Percentiles rank a stretch among this genome's conserved stretches.
phyloP scores from a whole-genome alignment of 1,284 basidiomycete genomes.

The Fomitopsis schrenkii region DNA sequence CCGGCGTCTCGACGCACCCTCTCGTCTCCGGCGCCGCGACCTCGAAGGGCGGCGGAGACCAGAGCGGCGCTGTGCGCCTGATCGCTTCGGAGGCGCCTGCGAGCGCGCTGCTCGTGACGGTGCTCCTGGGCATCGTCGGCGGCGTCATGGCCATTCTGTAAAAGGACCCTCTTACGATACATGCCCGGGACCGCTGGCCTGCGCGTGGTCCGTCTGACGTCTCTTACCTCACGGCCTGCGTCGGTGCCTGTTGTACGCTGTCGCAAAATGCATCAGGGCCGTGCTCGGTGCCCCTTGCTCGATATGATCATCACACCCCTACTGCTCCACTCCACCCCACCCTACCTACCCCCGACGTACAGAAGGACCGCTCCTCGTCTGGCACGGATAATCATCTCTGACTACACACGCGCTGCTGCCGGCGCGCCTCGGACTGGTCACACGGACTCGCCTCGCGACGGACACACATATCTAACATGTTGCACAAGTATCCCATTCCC shows the following conservation, averaged over 20 bases:
- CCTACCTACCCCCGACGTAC: not conserved
- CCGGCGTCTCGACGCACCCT: conserved; percentile 3
- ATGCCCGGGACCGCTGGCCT: not conserved
- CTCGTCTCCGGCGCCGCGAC: not conserved
- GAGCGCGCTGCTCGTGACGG: conserved; percentile 1
- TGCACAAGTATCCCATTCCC: not conserved
- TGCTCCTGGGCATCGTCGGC: conserved; percentile 3
- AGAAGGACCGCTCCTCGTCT: not conserved
- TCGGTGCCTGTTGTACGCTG: not conserved
- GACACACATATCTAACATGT: not conserved
- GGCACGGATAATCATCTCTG: not conserved
- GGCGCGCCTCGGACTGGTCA: not conserved
- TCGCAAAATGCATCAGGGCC: conserved; percentile 1
- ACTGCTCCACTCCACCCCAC: not conserved
- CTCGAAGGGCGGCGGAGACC: not conserved
- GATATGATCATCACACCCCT: not conserved
- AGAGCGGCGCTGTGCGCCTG: not conserved
- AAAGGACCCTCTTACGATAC: not conserved
- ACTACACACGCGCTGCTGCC: not conserved
- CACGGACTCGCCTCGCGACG: not conserved
- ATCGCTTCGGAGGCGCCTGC: not conserved
- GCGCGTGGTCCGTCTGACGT: not conserved
- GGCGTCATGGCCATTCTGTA: conserved; percentile 3
- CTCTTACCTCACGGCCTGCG: not conserved
- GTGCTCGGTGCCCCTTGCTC: not conserved